Conservation (phyloP, 1,284 basidiomycete genomes). For the Ustilago tritici region DNA sequence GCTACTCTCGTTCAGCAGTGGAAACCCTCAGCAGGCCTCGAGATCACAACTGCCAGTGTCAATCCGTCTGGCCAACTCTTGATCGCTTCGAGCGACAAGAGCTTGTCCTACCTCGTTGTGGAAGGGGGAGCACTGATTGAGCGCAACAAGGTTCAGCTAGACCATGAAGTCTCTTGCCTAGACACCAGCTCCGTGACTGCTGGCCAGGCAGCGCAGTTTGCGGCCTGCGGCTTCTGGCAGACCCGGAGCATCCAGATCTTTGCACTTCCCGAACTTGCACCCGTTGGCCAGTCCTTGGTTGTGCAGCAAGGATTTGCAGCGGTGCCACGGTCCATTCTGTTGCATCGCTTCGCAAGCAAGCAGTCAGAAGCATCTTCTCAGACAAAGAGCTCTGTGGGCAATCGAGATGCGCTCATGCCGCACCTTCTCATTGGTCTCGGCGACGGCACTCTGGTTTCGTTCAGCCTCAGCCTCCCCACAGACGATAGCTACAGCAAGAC, state of each 20-base stretch:
- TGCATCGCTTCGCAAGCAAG: constrained; percentile 75
- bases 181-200: constrained; percentile 66
- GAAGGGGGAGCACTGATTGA: constrained; percentile 68
- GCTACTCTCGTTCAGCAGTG: constrained; percentile 16
- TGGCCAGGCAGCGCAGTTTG: constrained; percentile 50
- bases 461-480: constrained; percentile 69
- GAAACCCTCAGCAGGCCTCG: constrained; percentile 17
- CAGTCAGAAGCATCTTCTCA: neutral
- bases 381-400: constrained; percentile 18
- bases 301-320: constrained; percentile 25
- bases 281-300: constrained; percentile 47
- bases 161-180: constrained; percentile 64
- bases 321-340: constrained; percentile 79
- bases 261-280: constrained; percentile 72
- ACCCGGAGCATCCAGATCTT: constrained; percentile 77
- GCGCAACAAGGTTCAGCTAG: constrained; percentile 28
- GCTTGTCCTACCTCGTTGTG: constrained; percentile 74
- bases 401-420: constrained; percentile 20
- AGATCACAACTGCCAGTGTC: constrained; percentile 64
- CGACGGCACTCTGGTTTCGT: constrained; percentile 82
- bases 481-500: constrained; percentile 38
- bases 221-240: constrained; percentile 83
- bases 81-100: constrained; percentile 76
- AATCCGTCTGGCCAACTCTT: constrained; percentile 78
- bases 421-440: constrained; percentile 82